These are phyloP conservation scores for Annulohypoxylon maeteangense DNA, from an alignment of 495 filamentous ascomycete species.

Conservation along the genomic window DNA sequence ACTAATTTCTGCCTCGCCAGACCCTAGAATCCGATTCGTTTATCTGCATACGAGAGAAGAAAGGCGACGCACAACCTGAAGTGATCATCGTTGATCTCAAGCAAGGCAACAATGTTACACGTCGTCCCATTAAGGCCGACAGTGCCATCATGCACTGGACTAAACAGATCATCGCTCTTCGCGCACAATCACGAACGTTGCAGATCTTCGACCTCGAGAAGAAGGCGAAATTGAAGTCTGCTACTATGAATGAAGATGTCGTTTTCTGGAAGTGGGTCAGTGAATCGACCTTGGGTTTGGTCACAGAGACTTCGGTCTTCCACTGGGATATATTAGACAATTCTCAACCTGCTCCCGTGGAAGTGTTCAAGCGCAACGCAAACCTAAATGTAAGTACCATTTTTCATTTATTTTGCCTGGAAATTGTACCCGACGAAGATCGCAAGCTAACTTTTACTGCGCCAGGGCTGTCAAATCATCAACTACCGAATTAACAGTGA, in stretches of 20 bases:
- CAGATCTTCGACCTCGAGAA: slow-evolving; percentile 95
- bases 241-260: slow-evolving; percentile 95
- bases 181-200: slow-evolving; percentile 88
- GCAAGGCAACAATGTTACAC: slow-evolving; percentile 90
- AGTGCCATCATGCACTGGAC: slow-evolving; percentile 99
- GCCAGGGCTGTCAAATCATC: slow-evolving; percentile 94
- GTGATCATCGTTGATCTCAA: slow-evolving; percentile 98
- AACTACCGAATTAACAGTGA: slow-evolving; percentile 97
- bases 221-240: slow-evolving; percentile 93
- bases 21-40: slow-evolving; percentile 97
- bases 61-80: slow-evolving; percentile 83
- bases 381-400: slow-evolving; percentile 79
- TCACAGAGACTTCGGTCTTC: slow-evolving; percentile 89
- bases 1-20: slow-evolving; percentile 58
- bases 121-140: slow-evolving; percentile 97
- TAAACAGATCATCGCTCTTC: slow-evolving; percentile 94
- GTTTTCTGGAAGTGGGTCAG: slow-evolving; percentile 99
- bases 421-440: background rate
- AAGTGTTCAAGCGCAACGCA: slow-evolving; percentile 90
- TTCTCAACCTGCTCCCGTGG: slow-evolving; percentile 78
- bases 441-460: slow-evolving; percentile 34
- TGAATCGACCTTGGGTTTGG: slow-evolving; percentile 83
- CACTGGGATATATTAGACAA: slow-evolving; percentile 97
- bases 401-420: background rate
- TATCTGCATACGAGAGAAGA: slow-evolving; percentile 94